Evolutionary conservation across 1,284 basidiomycete species (phyloP), one percentile per base, ranked within the genome.

Genomic region (Leccinum pallidistipes): DNA sequence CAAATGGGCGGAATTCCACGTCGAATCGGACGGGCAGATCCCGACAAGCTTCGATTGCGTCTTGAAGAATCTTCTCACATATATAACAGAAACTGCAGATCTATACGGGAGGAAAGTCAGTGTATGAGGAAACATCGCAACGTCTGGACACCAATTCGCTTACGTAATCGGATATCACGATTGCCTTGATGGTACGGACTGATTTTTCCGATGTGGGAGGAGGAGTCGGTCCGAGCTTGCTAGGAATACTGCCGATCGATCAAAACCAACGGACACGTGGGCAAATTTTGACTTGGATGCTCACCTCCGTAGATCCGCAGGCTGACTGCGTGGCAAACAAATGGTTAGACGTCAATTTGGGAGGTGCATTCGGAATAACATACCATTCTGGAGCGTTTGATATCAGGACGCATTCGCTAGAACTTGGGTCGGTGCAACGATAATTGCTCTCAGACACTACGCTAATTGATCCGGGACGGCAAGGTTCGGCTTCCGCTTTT

Each of bases 21-120:
- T 89, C 82, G 75, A 94, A 90, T 8, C 76, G 72, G 58, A 91
- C 68, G 2, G 87, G 85, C 1, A 88, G 81, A 62, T 86, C 80
- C 60, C 80, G 78, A 72, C 83, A 86, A 59, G 84, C 80, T 14
- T 81, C 78, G 40, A 89, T 83, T 34, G 91, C 91, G 55, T 81
- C 79, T 61, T 84, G 78, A 58, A 94, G 80, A 69, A 91, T 85
- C 69, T 85, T 84, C 69, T 88, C 84, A n/a, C 86, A 85, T 64
- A 93, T 80, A 73, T 85, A 91, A 76, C 90, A 91, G 79, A 88
- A 91, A 58, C 82, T 80, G 68, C 90, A 92, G 58, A 82, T 77
- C 89, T 91, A 71, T 31, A 50, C 8, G 6, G n/a, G 51, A 51
- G n/a, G 29, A 16, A 8, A 43, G 3, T 12, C n/a, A 21, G 62